Evolutionary conservation across 2,329 filamentous ascomycete genomes (phyloP).

Genomic region (Claviceps capensis): DNA sequence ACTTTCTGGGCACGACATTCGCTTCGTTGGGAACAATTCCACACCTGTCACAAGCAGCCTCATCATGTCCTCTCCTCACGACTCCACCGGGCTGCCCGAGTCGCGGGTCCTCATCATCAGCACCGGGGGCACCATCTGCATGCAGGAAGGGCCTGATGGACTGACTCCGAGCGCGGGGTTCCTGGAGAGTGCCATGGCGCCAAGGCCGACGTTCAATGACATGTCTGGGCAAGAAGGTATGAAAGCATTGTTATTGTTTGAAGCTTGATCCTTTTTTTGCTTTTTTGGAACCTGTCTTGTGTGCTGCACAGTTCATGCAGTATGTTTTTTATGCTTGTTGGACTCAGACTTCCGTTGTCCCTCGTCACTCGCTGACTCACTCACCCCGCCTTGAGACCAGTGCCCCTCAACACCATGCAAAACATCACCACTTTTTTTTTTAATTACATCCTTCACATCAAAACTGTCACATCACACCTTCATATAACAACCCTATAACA

Average conservation of each 20-base stretch:
- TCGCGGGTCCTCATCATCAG: conserved; percentile 80
- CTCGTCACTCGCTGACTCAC: not conserved
- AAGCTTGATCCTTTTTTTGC: not conserved
- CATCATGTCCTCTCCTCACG: not conserved
- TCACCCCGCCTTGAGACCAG: not conserved
- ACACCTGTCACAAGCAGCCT: too few species aligned
- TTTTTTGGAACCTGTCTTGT: not conserved
- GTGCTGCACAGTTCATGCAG: not conserved
- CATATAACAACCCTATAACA: too few species aligned
- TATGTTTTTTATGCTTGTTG: too few species aligned
- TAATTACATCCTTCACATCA: too few species aligned
- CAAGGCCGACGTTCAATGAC: conserved; percentile 78
- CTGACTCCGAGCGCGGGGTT: conserved; percentile 72
- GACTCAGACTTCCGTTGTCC: not conserved
- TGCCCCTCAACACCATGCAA: not conserved
- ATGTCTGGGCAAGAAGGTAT: conserved; percentile 12
- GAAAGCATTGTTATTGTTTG: not conserved
- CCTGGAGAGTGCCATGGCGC: conserved; percentile 67
- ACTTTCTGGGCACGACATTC: too few species aligned
- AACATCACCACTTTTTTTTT: not conserved
- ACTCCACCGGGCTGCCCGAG: conserved; percentile 40
- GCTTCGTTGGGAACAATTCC: too few species aligned
- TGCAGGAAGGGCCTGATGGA: conserved; percentile 69
- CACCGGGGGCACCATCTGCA: conserved; percentile 83
- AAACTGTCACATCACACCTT: too few species aligned